These are phyloP conservation scores for Colletotrichum cordylinicola DNA, from an alignment of 2,329 filamentous ascomycete genomes.

Conservation along the genomic window DNA sequence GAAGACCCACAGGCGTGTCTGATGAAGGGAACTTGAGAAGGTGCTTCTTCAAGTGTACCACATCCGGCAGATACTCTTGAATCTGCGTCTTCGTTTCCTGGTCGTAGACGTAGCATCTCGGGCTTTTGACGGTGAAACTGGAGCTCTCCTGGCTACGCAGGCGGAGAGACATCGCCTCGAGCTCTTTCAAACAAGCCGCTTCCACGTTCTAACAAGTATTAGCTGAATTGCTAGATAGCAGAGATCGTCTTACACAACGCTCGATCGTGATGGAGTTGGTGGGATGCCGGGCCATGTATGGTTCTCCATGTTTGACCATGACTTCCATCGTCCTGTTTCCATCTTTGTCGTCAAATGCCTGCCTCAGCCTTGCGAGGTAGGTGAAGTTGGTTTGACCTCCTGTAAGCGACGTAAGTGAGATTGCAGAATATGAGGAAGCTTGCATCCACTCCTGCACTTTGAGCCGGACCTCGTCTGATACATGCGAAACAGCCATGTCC, in stretches of 20 bases:
- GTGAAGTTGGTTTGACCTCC: neutral
- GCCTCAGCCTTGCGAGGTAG: neutral
- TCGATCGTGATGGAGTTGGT: neutral
- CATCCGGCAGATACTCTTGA: conserved; percentile 55
- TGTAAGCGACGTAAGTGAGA: neutral
- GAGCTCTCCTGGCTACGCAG: neutral
- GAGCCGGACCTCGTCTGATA: neutral
- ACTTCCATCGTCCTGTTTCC: neutral
- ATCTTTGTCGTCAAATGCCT: neutral
- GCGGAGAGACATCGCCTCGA: neutral
- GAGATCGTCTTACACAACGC: neutral
- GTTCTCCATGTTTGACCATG: neutral
- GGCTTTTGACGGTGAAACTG: conserved; percentile 47
- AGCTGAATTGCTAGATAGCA: neutral
- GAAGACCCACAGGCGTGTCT: neutral
- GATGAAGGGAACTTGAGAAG: conserved; percentile 41
- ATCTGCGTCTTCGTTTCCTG: conserved; percentile 54
- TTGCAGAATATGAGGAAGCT: neutral
- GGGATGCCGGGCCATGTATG: neutral
- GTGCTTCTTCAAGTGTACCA: conserved; percentile 55
- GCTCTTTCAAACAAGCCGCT: neutral
- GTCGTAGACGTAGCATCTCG: conserved; percentile 53
- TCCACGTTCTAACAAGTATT: neutral
- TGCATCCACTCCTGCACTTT: neutral
- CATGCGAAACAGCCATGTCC: neutral